Evolutionary conservation across 805 yeast genomes (phyloP).

Genomic region (Kodamaea neixiangensis): DNA sequence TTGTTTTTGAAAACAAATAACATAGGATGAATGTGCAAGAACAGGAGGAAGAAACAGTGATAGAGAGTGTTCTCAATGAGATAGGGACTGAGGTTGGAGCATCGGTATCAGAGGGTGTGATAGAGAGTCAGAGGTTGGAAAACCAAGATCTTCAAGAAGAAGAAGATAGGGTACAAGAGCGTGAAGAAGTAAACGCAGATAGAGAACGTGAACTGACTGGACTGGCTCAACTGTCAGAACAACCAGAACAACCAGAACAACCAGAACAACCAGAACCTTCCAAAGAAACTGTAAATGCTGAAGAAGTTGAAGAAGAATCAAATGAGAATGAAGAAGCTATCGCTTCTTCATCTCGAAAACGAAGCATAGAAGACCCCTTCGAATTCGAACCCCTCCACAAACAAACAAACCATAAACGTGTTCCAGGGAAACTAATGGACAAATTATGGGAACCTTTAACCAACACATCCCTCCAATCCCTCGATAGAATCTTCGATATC

Average conservation of each 20-base stretch:
- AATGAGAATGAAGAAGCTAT: background rate
- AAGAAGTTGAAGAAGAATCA: background rate
- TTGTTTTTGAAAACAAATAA: background rate
- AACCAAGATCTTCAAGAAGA: background rate
- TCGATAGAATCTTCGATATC: constrained; percentile 28
- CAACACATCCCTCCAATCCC: constrained; percentile 13
- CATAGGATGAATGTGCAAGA: background rate
- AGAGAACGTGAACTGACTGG: background rate
- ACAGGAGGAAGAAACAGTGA: background rate
- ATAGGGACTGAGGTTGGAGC: no score
- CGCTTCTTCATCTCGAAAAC: background rate
- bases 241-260: background rate
- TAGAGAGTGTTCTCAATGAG: no score
- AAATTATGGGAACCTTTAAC: constrained; percentile 33
- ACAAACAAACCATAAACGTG: constrained; percentile 4
- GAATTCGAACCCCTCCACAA: background rate
- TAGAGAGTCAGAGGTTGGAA: background rate
- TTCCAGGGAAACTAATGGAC: constrained; percentile 30
- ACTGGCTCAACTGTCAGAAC: background rate
- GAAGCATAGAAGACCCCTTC: background rate
- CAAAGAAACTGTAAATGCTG: background rate
- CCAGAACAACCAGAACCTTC: background rate
- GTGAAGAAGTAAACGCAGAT: background rate
- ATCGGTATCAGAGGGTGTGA: background rate
- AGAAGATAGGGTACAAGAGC: background rate